Evolutionary conservation across 768 basidiomycete species (phyloP), one percentile per base, ranked within the genome.

Genomic region (Boletus sensibilis): DNA sequence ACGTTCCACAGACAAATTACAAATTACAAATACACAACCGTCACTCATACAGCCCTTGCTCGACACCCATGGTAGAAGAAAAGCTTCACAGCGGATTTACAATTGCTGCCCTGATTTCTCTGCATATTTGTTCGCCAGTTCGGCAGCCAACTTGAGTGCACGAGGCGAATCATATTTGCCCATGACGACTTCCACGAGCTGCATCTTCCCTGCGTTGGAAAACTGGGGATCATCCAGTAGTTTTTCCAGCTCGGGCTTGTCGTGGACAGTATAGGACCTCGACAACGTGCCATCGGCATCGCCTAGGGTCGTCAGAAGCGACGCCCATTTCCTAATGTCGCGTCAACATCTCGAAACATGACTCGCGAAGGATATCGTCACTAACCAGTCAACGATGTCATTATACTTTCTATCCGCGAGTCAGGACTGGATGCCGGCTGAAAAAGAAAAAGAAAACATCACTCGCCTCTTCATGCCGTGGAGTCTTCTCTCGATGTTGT

Each of bases 101-200:
- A 68, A 20, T n/a, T 64, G 46, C 60, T 56, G 58, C 16, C 56
- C 53, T 4, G 61, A 62, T 51, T 64, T 53, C 40, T 63, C 61
- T 27, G 60, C 52, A n/a, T 48, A 20, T 20, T 59, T 56, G 4
- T 11, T 43, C 18, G 66, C 46, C n/a, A 72, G 16, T 41, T 63
- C 83, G 1, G 82, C 77, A 62, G 85, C 82, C 50, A 77, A 69
- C 64, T 79, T 74, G 58, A 92, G 74, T 35, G 82, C 79, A 35
- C 77, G 72, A 4, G 92, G 92, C 0, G 89, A 88, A 68, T 94
- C 92, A 27, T 79, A 71, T 58, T 77, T 79, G 25, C 77, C 81
- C 88, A 94, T 91, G 56, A 86, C 71, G 10, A 94, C 81, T 72
- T 94, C 92, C 16, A 94, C 87, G 34, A 94, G 74, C 65, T 92